Evolutionary conservation across 805 yeast species (phyloP), one percentile per base, ranked within the genome.

Genomic region (Starmerella stellata): DNA sequence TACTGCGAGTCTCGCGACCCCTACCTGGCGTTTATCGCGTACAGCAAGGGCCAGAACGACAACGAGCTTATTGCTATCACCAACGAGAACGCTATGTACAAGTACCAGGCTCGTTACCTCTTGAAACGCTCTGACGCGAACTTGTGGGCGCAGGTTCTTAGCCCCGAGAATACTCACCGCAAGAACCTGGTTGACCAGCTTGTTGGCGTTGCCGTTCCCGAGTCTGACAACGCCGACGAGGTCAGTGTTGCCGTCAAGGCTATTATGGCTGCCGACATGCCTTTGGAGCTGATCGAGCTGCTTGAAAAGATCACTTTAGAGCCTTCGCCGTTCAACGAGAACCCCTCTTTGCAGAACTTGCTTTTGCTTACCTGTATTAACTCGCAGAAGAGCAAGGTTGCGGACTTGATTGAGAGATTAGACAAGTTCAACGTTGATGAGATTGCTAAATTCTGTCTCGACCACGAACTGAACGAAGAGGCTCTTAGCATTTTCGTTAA

Each of bases 1-100:
- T 90, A 90, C 67, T 90, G 99, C 69, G 99, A 90, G 63, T 87
- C 81, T 72, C 79, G 98, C 62, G 99, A 90, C 56, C 99, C 99
- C 45, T 90, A 82, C 63, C 68, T 90, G 57, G 99, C 98, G 21
- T 90, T 82, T 61, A 90, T 90, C 62, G 93, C 95, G 38, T 90
- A 90, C 61, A 93, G 92, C 44, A 87, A 85, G 63, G 99, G 99
- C 56, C 66, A 69, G 38, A 85, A 87, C 52, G 95, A 90, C 58
- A 76, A 68, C 41, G 98, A 90, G 59, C 70, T 90, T 54, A 72
- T 90, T 53, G 68, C 72, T 55, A 83, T 90, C 60, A 90, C 98
- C 49, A 90, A 90, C 59, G 96, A 90, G 55, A 90, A 90, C 60
- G 72, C 90, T 51, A 90, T 90, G 99, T 90, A 79, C 70, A 90